Conservation (phyloP, 768 basidiomycete species). For the Lepiota brunneoincarnata region DNA sequence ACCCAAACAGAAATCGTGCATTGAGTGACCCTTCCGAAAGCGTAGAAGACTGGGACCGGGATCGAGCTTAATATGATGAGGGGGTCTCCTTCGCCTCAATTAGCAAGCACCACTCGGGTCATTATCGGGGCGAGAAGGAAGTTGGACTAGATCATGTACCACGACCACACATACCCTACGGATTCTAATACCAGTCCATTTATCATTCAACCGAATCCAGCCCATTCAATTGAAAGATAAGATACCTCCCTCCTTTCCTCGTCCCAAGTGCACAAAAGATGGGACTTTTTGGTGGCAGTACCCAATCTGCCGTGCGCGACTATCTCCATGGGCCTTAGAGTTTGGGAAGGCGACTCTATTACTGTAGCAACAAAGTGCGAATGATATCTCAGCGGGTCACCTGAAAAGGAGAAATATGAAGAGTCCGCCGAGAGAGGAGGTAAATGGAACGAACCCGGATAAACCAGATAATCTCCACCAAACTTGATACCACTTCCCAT, state of each 20-base stretch:
- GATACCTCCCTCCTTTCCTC: slow-evolving; percentile 62
- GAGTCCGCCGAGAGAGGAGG: background rate
- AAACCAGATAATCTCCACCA: slow-evolving; percentile 94
- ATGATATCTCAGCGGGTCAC: slow-evolving; percentile 93
- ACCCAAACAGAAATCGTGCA: slow-evolving; percentile 23
- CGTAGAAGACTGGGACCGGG: slow-evolving; percentile 56
- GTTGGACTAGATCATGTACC: slow-evolving; percentile 34
- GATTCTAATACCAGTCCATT: background rate
- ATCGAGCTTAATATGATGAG: slow-evolving; percentile 28
- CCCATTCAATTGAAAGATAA: slow-evolving; percentile 87
- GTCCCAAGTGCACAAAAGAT: slow-evolving; percentile 88
- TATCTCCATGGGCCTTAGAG: slow-evolving; percentile 86
- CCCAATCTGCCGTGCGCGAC: slow-evolving; percentile 94
- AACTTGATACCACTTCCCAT: slow-evolving; percentile 92
- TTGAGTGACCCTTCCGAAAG: slow-evolving; percentile 53
- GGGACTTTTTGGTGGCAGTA: slow-evolving; percentile 96
- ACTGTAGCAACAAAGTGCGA: slow-evolving; percentile 93
- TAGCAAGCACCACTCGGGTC: slow-evolving; percentile 24
- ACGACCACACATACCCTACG: background rate
- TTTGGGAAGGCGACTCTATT: slow-evolving; percentile 53
- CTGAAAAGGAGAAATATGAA: slow-evolving; percentile 33
- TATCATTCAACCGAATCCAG: slow-evolving; percentile 69
- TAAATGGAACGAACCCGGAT: slow-evolving; percentile 67
- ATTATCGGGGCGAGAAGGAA: slow-evolving; percentile 43
- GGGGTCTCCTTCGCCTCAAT: slow-evolving; percentile 10